phyloP scores from a whole-genome alignment of 257 asterid genomes.

The Plantago ovata region DNA sequence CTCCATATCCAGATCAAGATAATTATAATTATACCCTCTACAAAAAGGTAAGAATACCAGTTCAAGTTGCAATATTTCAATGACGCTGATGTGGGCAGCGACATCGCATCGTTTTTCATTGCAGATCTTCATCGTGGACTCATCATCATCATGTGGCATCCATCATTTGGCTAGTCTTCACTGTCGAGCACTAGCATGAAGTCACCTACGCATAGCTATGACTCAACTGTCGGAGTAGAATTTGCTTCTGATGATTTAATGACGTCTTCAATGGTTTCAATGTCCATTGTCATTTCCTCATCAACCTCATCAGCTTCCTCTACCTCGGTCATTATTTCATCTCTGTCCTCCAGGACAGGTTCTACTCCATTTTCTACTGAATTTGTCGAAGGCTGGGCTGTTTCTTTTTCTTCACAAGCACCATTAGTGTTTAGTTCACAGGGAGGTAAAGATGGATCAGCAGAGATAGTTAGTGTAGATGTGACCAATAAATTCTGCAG shows the following conservation, averaged over 20 bases:
- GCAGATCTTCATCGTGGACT: no score
- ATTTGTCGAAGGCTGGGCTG: constrained; percentile 21
- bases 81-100: no score
- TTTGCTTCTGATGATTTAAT: constrained; percentile 53
- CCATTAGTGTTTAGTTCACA: constrained; percentile 36
- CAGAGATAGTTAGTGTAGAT: constrained; percentile 49
- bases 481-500: constrained; percentile 78
- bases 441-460: constrained; percentile 34
- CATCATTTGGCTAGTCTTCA: no score
- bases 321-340: constrained; percentile 82
- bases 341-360: constrained; percentile 43
- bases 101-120: no score
- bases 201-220: constrained; percentile 17
- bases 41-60: no score
- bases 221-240: constrained; percentile 42
- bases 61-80: background rate
- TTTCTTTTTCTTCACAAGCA: constrained; percentile 32
- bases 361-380: constrained; percentile 52
- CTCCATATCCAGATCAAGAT: no score
- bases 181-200: no score
- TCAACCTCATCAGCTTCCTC: constrained; percentile 57
- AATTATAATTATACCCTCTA: no score
- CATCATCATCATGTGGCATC: no score
- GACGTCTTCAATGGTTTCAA: constrained; percentile 60
- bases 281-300: constrained; percentile 47